Evolutionary conservation across 176 grass and related monocot species (phyloP).

Genomic region (Dactylis glomerata): DNA sequence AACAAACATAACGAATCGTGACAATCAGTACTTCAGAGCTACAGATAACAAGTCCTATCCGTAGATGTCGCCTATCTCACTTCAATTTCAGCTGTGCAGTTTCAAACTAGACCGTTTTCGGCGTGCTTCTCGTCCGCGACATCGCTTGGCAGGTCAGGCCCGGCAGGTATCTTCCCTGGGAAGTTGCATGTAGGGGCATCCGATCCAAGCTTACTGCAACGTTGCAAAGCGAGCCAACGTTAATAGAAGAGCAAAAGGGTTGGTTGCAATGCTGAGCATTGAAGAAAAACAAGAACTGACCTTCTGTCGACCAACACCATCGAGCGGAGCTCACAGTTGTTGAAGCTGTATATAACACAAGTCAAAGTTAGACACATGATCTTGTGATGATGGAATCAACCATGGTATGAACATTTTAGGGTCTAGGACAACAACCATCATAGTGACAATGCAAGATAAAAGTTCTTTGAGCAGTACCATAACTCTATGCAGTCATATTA

Average conservation of each 20-base stretch:
- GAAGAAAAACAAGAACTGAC: conserved; percentile 25
- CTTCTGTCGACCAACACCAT: conserved; percentile 84
- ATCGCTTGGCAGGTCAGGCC: conserved; percentile 55
- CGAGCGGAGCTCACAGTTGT: conserved; percentile 80
- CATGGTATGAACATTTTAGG: neutral
- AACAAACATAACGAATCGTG: neutral
- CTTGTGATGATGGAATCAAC: neutral
- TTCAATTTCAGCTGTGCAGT: neutral
- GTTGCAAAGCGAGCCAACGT: neutral
- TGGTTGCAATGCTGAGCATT: neutral
- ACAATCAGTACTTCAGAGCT: neutral
- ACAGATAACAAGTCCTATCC: neutral
- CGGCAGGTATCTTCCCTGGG: conserved; percentile 51
- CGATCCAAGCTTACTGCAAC: conserved; percentile 52
- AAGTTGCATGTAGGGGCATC: conserved; percentile 42
- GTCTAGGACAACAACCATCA: too few relatives aligned
- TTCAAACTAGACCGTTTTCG: neutral
- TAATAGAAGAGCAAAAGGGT: neutral
- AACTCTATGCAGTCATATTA: neutral
- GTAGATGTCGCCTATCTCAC: neutral
- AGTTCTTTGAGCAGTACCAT: neutral
- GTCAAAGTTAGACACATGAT: neutral
- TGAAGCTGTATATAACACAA: conserved; percentile 51
- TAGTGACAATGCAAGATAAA: neutral
- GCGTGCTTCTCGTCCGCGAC: conserved; percentile 25